phyloP scores from a whole-genome alignment of 192 early-diverging fungal species.

The Phycomyces blakesleeanus region DNA sequence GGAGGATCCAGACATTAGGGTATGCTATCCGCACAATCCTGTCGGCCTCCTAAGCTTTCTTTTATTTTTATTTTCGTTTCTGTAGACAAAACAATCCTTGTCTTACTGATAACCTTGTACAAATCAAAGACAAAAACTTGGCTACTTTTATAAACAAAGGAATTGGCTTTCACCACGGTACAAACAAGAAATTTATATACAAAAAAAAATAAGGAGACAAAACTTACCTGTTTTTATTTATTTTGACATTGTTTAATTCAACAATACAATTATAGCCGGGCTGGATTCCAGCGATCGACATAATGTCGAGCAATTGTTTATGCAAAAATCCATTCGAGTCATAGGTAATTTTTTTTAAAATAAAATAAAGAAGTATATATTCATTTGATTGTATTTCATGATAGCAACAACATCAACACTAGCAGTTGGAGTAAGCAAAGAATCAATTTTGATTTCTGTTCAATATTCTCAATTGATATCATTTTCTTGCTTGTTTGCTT shows the following conservation, averaged over 20 bases:
- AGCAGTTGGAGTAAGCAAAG: slow-evolving; percentile 54
- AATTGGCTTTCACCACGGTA: slow-evolving; percentile 67
- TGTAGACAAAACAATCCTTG: too few species aligned
- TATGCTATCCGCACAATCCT: background rate
- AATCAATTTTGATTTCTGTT: background rate
- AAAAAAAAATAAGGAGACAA: background rate
- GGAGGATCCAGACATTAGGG: slow-evolving; percentile 6
- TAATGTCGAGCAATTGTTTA: slow-evolving; percentile 51
- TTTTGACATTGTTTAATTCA: background rate
- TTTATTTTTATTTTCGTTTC: too few species aligned
- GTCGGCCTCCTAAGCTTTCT: background rate
- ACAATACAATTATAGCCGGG: slow-evolving; percentile 23
- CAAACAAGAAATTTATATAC: background rate
- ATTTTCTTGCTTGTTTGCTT: background rate
- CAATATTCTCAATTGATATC: background rate
- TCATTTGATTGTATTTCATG: background rate
- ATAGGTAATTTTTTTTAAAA: too few species aligned
- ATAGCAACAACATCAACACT: slow-evolving; percentile 68
- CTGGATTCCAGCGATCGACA: slow-evolving; percentile 38
- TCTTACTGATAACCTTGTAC: background rate
- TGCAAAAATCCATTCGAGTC: slow-evolving; percentile 46
- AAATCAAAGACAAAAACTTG: slow-evolving; percentile 25
- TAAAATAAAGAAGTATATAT: too few species aligned
- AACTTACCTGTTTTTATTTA: background rate
- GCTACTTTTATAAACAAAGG: slow-evolving; percentile 46